Evolutionary conservation across 2,329 filamentous ascomycete genomes (phyloP).

Genomic region (Aspergillus aculeatinus): DNA sequence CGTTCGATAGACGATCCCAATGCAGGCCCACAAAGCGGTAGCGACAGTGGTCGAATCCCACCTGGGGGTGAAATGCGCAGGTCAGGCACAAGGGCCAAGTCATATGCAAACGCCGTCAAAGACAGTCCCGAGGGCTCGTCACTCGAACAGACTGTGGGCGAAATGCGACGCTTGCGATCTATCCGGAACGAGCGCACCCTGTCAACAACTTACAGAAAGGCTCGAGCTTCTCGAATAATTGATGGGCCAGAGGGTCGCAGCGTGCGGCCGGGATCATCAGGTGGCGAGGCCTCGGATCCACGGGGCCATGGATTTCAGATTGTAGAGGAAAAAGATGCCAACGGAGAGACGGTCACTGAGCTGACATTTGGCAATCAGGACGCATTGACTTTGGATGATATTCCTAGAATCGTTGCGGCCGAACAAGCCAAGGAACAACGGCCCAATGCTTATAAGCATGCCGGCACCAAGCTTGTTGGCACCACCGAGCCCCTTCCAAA

Average conservation of each 20-base stretch:
- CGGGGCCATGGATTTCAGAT: constrained; percentile 68
- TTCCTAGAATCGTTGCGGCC: constrained; percentile 90
- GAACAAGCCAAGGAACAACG: constrained; percentile 91
- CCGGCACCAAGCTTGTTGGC: constrained; percentile 67
- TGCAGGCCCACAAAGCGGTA: constrained; percentile 64
- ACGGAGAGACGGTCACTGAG: constrained; percentile 69
- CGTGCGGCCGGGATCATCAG: constrained; percentile 70
- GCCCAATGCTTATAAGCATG: constrained; percentile 74
- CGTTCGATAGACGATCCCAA: constrained; percentile 64
- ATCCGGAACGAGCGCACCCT: constrained; percentile 92
- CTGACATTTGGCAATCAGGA: constrained; percentile 88
- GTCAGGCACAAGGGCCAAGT: constrained; percentile 71
- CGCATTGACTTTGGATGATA: constrained; percentile 90
- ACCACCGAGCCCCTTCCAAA: constrained; percentile 61
- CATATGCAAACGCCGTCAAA: constrained; percentile 62
- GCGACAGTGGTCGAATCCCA: constrained; percentile 60
- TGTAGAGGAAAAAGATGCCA: constrained; percentile 72
- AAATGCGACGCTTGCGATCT: constrained; percentile 86
- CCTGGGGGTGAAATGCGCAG: constrained; percentile 53
- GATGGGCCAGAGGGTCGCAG: constrained; percentile 74
- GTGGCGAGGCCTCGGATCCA: constrained; percentile 56
- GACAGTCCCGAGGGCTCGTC: constrained; percentile 66
- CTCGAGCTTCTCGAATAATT: constrained; percentile 86
- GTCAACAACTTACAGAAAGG: constrained; percentile 87
- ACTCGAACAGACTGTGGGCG: constrained; percentile 93